phyloP scores from a whole-genome alignment of 176 grass and related monocot genomes.

The Typha latifolia region DNA sequence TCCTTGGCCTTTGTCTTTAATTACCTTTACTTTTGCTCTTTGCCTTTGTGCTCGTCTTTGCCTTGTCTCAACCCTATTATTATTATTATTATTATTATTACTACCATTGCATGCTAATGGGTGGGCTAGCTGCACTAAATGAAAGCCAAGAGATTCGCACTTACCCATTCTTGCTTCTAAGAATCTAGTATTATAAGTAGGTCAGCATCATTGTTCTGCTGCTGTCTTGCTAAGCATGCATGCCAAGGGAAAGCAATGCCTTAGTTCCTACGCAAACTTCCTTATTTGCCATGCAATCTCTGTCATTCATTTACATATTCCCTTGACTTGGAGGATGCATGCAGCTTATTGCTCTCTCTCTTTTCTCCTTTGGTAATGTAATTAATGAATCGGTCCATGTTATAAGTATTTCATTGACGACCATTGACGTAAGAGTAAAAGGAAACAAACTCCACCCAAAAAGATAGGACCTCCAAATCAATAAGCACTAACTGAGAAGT shows the following conservation, averaged over 20 bases:
- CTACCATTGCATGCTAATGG: neutral
- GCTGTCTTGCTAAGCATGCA: neutral
- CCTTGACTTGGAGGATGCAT: neutral
- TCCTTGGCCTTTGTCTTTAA: neutral
- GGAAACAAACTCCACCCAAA: too few relatives aligned
- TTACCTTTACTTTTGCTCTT: neutral
- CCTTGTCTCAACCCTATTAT: neutral
- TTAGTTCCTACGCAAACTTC: conserved; percentile 1
- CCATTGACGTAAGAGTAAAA: too few relatives aligned
- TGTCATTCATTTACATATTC: conserved; percentile 4
- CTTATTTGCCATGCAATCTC: conserved; percentile 1
- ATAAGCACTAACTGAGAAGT: too few relatives aligned
- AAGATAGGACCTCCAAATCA: too few relatives aligned
- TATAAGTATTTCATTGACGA: too few relatives aligned
- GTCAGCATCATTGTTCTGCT: neutral
- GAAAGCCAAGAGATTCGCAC: too few relatives aligned
- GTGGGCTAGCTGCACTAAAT: too few relatives aligned
- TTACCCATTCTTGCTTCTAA: too few relatives aligned
- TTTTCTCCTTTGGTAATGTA: neutral
- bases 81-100: neutral
- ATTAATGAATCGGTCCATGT: too few relatives aligned
- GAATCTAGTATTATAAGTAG: neutral
- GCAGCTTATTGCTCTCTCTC: neutral
- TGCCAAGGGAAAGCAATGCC: neutral
- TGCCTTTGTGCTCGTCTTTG: neutral